Evolutionary conservation across 2,329 filamentous ascomycete species (phyloP).

Genomic region (Scytalidium lignicola): DNA sequence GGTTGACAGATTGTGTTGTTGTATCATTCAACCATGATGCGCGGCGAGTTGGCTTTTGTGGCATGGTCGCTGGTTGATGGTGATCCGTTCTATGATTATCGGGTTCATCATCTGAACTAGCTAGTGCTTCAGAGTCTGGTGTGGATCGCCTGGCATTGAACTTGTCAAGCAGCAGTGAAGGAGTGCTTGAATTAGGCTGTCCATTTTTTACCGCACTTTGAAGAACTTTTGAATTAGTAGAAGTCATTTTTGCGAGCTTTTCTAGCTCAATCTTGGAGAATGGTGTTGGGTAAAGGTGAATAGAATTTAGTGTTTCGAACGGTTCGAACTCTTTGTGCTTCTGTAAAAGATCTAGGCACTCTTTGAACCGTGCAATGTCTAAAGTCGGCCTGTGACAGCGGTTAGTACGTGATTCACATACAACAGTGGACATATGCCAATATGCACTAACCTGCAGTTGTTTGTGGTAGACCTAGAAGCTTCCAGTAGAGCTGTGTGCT

Average conservation of each 20-base stretch:
- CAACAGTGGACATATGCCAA: too few species aligned
- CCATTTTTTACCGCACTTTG: slow-evolving; percentile 36
- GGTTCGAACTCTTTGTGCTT: too few species aligned
- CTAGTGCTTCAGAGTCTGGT: slow-evolving; percentile 88
- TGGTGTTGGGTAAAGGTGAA: too few species aligned
- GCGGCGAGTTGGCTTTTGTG: slow-evolving; percentile 61
- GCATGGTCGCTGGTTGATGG: slow-evolving; percentile 42
- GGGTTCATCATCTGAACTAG: slow-evolving; percentile 88
- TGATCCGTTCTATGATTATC: slow-evolving; percentile 58
- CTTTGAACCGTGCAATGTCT: too few species aligned
- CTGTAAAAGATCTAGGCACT: too few species aligned
- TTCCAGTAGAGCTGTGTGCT: too few species aligned
- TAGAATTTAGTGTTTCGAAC: too few species aligned
- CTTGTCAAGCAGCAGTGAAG: slow-evolving; percentile 68
- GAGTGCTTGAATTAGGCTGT: slow-evolving; percentile 49
- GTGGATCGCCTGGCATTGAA: slow-evolving; percentile 76
- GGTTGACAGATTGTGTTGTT: slow-evolving; percentile 50
- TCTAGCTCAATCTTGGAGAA: too few species aligned
- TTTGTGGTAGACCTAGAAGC: too few species aligned
- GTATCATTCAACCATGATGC: slow-evolving; percentile 87
- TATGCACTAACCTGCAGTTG: too few species aligned
- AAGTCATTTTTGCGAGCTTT: slow-evolving; percentile 15
- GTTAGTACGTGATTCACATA: too few species aligned
- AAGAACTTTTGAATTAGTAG: slow-evolving; percentile 15
- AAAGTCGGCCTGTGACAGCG: too few species aligned